These are phyloP conservation scores for Trypanosoma caninum DNA, from an alignment of 208 protist species.

Conservation along the genomic window DNA sequence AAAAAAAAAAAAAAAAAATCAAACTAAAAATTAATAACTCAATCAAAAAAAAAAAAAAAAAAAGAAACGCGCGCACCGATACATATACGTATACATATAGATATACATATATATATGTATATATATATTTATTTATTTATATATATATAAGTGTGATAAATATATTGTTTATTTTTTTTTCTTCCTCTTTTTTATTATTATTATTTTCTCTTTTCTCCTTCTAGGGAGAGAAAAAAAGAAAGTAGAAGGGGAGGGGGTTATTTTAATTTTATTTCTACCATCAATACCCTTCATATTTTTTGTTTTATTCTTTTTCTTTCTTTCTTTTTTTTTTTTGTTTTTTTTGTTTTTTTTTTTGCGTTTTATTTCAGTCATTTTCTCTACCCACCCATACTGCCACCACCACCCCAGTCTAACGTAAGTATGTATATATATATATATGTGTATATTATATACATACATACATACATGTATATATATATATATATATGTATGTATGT, in stretches of 20 bases:
- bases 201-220: background rate
- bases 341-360: no score
- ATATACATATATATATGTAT: conserved; percentile 13
- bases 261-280: background rate
- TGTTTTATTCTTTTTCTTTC: background rate
- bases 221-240: background rate
- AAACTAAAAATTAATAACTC: background rate
- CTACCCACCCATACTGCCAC: background rate
- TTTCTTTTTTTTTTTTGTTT: background rate
- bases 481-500: conserved; percentile 13
- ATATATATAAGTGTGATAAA: conserved; percentile 1
- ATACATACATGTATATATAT: background rate
- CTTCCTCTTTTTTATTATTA: background rate
- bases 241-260: no score
- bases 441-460: conserved; percentile 16
- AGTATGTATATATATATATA: conserved; percentile 8
- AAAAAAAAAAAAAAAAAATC: conserved; percentile 1
- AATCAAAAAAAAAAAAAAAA: conserved; percentile 1
- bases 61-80: background rate
- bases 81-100: background rate
- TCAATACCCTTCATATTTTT: background rate
- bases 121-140: conserved; percentile 3
- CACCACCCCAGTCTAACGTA: no score
- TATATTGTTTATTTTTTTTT: background rate
- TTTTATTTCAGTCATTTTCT: no score